phyloP scores from a whole-genome alignment of 805 yeast genomes.

The Saturnispora gosingensis region DNA sequence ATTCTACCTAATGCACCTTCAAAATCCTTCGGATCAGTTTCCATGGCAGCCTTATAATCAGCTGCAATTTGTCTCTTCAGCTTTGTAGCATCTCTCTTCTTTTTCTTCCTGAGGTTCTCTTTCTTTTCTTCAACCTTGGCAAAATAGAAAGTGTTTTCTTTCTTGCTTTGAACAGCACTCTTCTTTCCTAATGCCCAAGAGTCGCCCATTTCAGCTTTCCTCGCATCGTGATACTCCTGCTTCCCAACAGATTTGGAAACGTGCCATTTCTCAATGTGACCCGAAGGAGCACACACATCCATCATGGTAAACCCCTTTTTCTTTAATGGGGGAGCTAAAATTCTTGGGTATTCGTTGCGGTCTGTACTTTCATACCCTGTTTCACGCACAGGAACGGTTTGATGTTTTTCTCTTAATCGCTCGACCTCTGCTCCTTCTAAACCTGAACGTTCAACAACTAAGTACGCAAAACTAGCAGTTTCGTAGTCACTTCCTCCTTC shows the following conservation, averaged over 20 bases:
- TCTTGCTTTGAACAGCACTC: conserved; percentile 32
- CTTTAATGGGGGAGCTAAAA: conserved; percentile 61
- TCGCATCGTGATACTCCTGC: conserved; percentile 78
- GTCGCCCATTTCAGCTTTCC: conserved; percentile 80
- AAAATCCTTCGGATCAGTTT: conserved; percentile 17
- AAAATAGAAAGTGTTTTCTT: conserved; percentile 25
- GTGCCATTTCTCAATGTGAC: conserved; percentile 79
- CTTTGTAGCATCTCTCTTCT: conserved; percentile 19
- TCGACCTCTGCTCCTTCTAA: conserved; percentile 27
- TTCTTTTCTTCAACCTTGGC: conserved; percentile 30
- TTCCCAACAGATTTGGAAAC: conserved; percentile 70
- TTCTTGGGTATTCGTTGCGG: conserved; percentile 56
- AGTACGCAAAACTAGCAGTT: conserved; percentile 61
- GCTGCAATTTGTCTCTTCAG: conserved; percentile 18
- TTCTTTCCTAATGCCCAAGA: conserved; percentile 73
- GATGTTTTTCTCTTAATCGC: conserved; percentile 13
- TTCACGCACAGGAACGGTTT: conserved; percentile 12
- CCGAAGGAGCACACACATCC: conserved; percentile 71
- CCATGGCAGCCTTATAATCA: conserved; percentile 21
- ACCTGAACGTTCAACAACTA: conserved; percentile 54
- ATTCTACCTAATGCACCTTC: conserved; percentile 16
- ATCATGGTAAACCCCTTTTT: conserved; percentile 75
- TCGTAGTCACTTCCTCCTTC: conserved; percentile 64
- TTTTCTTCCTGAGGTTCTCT: conserved; percentile 19
- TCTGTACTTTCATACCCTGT: conserved; percentile 22